Conservation (phyloP, 2,329 filamentous ascomycete genomes). For the Grosmannia clavigera region DNA sequence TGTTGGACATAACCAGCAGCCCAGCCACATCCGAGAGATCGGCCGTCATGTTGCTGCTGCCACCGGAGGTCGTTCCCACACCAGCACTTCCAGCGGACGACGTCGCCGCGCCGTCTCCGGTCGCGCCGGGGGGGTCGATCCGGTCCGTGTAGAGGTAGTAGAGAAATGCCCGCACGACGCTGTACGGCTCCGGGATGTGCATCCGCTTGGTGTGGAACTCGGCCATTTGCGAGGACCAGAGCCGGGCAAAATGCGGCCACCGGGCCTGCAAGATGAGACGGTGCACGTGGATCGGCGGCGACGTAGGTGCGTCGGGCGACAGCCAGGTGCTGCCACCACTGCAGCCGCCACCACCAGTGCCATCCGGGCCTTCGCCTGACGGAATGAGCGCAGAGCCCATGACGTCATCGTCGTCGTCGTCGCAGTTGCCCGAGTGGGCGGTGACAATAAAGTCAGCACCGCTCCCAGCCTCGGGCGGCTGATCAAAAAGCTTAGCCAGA, state of each 20-base stretch:
- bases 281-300: slow-evolving; percentile 83
- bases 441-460: slow-evolving; percentile 88
- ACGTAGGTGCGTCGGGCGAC: slow-evolving; percentile 51
- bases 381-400: slow-evolving; percentile 39
- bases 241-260: slow-evolving; percentile 89
- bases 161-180: slow-evolving; percentile 84
- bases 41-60: slow-evolving; percentile 43
- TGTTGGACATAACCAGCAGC: slow-evolving; percentile 91
- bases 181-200: slow-evolving; percentile 95
- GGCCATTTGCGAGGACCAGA: slow-evolving; percentile 90
- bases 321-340: slow-evolving; percentile 39
- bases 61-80: not conserved
- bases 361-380: slow-evolving; percentile 17
- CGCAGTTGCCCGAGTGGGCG: slow-evolving; percentile 54
- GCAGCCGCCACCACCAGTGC: not conserved
- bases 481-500: slow-evolving; percentile 76
- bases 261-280: slow-evolving; percentile 86
- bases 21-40: slow-evolving; percentile 80
- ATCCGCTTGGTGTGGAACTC: slow-evolving; percentile 96
- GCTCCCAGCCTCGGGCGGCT: slow-evolving; percentile 69
- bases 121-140: slow-evolving; percentile 46
- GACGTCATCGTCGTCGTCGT: slow-evolving; percentile 42
- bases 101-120: slow-evolving; percentile 18
- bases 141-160: slow-evolving; percentile 96
- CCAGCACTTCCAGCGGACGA: not conserved